These are phyloP conservation scores for Ustilago trichophora DNA, from an alignment of 1,284 basidiomycete species.

Conservation along the genomic window DNA sequence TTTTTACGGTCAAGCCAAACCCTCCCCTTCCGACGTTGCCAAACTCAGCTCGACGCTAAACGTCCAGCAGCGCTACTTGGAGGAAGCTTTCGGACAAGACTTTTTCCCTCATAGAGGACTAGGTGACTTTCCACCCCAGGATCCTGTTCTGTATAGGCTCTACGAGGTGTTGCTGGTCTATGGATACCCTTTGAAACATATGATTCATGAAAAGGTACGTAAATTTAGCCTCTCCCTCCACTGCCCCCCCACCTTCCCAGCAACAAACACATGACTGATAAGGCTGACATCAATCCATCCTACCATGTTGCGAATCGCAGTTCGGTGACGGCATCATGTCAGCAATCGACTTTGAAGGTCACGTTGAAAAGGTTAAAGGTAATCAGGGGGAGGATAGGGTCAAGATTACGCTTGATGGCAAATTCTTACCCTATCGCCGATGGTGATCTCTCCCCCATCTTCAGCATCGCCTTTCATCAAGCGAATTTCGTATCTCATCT, in stretches of 20 bases:
- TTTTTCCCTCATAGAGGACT: conserved; percentile 57
- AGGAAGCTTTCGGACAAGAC: conserved; percentile 43
- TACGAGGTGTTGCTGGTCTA: conserved; percentile 58
- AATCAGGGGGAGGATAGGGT: conserved; percentile 55
- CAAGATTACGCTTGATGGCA: conserved; percentile 61
- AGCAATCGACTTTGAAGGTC: conserved; percentile 61
- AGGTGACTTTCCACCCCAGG: conserved; percentile 53
- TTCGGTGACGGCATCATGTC: conserved; percentile 61
- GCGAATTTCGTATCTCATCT: too few species aligned
- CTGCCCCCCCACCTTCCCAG: too few species aligned
- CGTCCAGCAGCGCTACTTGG: conserved; percentile 30
- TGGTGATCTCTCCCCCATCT: conserved; percentile 25
- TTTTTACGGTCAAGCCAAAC: conserved; percentile 64
- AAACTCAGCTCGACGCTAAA: conserved; percentile 44
- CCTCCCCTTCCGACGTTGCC: conserved; percentile 41
- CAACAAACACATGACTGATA: too few species aligned
- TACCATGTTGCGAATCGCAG: too few species aligned
- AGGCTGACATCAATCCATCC: too few species aligned
- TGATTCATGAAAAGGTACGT: conserved; percentile 65
- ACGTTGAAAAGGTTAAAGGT: conserved; percentile 55
- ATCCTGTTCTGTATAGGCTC: conserved; percentile 46
- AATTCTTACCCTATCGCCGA: conserved; percentile 55
- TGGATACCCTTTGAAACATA: conserved; percentile 55
- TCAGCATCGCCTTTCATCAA: background rate
- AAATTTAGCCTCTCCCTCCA: too few species aligned